Evolutionary conservation across 495 filamentous ascomycete species (phyloP).

Genomic region (Elaphomyces granulatus): DNA sequence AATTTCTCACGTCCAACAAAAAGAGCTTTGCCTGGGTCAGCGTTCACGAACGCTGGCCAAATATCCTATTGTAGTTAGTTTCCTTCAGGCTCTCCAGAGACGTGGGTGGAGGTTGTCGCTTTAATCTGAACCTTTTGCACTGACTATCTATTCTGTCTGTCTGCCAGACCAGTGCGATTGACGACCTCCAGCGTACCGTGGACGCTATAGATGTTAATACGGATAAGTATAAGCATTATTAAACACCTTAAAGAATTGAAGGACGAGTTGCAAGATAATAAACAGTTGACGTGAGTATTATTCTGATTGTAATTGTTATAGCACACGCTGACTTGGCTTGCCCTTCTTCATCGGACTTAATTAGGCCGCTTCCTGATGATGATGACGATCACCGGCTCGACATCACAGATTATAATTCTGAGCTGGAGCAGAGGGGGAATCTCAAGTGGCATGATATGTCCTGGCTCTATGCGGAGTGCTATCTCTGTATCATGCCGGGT

Average conservation of each 20-base stretch:
- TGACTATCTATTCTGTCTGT: too few species aligned
- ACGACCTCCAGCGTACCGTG: constrained; percentile 74
- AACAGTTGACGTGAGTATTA: constrained; percentile 62
- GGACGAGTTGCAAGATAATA: constrained; percentile 89
- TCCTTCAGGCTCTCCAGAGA: too few species aligned
- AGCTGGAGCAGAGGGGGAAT: constrained; percentile 59
- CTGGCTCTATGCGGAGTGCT: constrained; percentile 91
- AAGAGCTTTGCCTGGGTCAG: constrained; percentile 78
- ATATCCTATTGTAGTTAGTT: constrained; percentile 73
- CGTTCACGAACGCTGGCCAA: constrained; percentile 75
- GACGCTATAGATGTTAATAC: constrained; percentile 32
- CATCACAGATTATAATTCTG: constrained; percentile 69
- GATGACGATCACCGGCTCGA: constrained; percentile 64
- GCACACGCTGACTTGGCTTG: too few species aligned
- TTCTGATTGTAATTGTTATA: too few species aligned
- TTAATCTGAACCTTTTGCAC: too few species aligned
- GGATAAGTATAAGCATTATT: constrained; percentile 55
- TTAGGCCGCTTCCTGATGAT: constrained; percentile 70
- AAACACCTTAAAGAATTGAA: constrained; percentile 70
- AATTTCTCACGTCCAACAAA: constrained; percentile 61
- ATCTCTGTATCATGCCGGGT: constrained; percentile 66
- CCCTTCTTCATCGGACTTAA: too few species aligned
- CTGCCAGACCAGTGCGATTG: constrained; percentile 79
- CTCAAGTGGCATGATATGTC: constrained; percentile 69
- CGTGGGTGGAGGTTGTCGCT: too few species aligned